A percentile compares a stretch with the other conserved stretches of the same genome.
Evolutionary conservation across 2,329 filamentous ascomycete genomes (phyloP).

Genomic region (Mycosphaerella arachidis): DNA sequence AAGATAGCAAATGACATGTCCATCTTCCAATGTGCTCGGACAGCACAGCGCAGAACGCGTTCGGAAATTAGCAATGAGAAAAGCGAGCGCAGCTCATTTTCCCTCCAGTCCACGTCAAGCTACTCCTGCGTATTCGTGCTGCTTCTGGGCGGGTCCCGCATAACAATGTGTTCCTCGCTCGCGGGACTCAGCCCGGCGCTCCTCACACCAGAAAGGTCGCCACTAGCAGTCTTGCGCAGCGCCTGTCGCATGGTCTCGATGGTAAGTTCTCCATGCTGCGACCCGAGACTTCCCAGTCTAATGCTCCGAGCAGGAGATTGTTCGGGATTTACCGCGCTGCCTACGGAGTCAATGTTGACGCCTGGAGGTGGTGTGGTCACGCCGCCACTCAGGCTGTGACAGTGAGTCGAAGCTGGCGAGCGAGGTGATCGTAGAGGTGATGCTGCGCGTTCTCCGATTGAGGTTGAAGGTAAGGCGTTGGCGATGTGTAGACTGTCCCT

Average conservation of each 20-base stretch:
- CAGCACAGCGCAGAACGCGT: not conserved
- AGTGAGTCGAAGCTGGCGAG: constrained; percentile 23
- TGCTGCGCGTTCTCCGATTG: constrained; percentile 61
- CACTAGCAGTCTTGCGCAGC: constrained; percentile 75
- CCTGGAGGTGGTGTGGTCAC: constrained; percentile 47
- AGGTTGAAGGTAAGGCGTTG: constrained; percentile 10
- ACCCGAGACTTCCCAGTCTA: constrained; percentile 13
- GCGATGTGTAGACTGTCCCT: constrained; percentile 62
- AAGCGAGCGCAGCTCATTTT: not conserved
- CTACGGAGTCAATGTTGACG: constrained; percentile 23
- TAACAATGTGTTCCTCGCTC: constrained; percentile 18
- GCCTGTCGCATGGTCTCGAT: constrained; percentile 95
- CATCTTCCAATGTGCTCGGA: not conserved
- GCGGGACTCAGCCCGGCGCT: constrained; percentile 30
- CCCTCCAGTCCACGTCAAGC: not conserved
- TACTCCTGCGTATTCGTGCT: constrained; percentile 24
- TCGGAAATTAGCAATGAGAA: not conserved
- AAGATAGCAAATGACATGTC: not conserved
- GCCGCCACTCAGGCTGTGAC: constrained; percentile 18
- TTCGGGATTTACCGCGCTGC: constrained; percentile 10
- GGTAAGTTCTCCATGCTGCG: constrained; percentile 64
- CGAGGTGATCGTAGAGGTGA: constrained; percentile 74
- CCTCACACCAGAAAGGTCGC: constrained; percentile 57
- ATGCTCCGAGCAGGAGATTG: constrained; percentile 18
- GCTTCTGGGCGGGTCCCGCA: constrained; percentile 19